Conservation (phyloP, 768 basidiomycete genomes). For the Hericium erinaceus region DNA sequence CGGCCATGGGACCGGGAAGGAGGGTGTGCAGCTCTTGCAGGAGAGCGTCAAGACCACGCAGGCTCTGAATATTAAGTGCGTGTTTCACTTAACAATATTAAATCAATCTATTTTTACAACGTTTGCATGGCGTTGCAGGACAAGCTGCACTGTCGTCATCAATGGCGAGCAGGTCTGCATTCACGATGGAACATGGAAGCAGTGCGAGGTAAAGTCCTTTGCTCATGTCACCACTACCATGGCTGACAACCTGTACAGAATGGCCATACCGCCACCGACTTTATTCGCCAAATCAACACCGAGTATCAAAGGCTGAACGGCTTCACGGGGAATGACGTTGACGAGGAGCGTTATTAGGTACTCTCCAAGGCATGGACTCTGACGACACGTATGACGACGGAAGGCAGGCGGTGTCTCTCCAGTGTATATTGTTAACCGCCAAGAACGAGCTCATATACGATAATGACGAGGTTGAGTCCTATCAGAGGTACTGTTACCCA, state of each 20-base stretch:
- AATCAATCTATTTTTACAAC: neutral
- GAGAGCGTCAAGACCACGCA: constrained; percentile 42
- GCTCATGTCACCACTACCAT: neutral
- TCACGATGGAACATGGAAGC: constrained; percentile 69
- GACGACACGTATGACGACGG: constrained; percentile 7
- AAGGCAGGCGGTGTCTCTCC: neutral
- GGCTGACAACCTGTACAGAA: constrained; percentile 31
- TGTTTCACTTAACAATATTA: constrained; percentile 1
- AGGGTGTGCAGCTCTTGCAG: constrained; percentile 56
- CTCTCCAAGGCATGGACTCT: constrained; percentile 9
- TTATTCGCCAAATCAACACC: constrained; percentile 66
- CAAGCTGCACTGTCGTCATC: constrained; percentile 84
- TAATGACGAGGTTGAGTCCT: constrained; percentile 76
- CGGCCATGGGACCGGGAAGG: constrained; percentile 50
- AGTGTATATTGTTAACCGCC: constrained; percentile 30
- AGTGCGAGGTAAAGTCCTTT: constrained; percentile 53
- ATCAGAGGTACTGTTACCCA: constrained; percentile 82
- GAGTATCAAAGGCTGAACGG: constrained; percentile 62
- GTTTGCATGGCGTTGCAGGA: constrained; percentile 29
- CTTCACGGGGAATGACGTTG: neutral
- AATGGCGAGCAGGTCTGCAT: constrained; percentile 59
- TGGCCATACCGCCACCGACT: constrained; percentile 67
- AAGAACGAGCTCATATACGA: constrained; percentile 74
- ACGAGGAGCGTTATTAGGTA: neutral
- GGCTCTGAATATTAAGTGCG: constrained; percentile 49